phyloP scores from a whole-genome alignment of 164 flowering plant species.

The Aristolochia californica region DNA sequence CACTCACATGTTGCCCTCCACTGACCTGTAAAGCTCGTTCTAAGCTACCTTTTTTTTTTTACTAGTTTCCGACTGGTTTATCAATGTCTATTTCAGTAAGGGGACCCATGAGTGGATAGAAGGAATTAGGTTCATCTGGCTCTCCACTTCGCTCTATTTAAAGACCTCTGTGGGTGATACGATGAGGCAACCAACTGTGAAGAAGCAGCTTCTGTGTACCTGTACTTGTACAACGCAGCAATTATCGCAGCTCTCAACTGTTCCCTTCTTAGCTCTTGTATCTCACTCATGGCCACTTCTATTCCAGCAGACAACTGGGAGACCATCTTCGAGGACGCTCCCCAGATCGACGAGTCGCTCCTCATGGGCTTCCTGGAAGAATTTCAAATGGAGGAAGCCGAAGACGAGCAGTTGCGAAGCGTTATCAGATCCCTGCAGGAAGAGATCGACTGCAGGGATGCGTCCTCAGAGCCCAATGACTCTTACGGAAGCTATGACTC shows the following conservation, averaged over 20 bases:
- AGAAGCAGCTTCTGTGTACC: no score
- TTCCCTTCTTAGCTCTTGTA: no score
- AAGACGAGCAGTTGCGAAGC: constrained; percentile 15
- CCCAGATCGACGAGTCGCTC: constrained; percentile 9
- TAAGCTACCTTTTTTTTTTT: neutral
- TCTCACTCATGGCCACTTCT: neutral
- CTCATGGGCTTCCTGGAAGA: constrained; percentile 25
- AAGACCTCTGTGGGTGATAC: neutral
- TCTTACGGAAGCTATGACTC: no score
- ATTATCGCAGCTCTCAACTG: no score
- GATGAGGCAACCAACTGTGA: neutral
- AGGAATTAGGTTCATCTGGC: constrained; percentile 6
- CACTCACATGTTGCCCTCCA: constrained; percentile 4
- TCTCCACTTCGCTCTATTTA: neutral
- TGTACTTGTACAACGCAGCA: no score
- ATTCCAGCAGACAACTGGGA: constrained; percentile 4
- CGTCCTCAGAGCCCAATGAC: neutral
- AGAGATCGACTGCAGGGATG: constrained; percentile 8
- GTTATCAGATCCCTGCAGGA: constrained; percentile 21
- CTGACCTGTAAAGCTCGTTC: constrained; percentile 3
- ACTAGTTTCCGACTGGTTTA: neutral
- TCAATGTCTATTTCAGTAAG: neutral
- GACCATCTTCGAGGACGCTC: neutral
- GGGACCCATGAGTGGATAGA: neutral
- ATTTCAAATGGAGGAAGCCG: constrained; percentile 11